Evolutionary conservation across 75 land plant species (phyloP), one percentile per base, ranked within the genome.

Genomic region (Isoetes taiwanensis): DNA sequence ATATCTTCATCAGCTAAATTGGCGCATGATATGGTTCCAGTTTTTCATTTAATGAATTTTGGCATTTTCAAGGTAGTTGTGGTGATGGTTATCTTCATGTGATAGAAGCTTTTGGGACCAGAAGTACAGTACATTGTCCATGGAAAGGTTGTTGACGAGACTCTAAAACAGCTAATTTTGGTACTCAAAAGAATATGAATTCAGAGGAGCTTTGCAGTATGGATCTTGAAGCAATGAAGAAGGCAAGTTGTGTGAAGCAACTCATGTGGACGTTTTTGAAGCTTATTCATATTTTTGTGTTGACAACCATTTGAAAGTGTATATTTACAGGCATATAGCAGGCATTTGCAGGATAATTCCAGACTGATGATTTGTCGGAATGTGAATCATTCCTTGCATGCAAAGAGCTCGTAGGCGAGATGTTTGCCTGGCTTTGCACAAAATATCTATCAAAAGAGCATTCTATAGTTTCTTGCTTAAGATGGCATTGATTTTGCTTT

Each of bases 61-160:
- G n/a, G n/a, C 2, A 3, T 3, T 32, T 2, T 32, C 3, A 32
- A n/a, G 17, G 4, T 4, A 24, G 10, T 43, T 5, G 16, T 17
- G 16, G 14, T 14, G 4, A 5, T 43, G 23, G 23, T 17, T 14
- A 16, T 43, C 16, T 5, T 8, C 4, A 5, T 3, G 4, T 64
- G 69, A 12, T 79, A 91, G 98, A 94, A 81, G 3, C 79, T 70
- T 73, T 76, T 91, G 59, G 83, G 75, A 41, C 83, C 98, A 20
- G 89, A 79, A 64, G 75, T 91, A 64, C 94, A 91, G 67, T 87
- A 78, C 61, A 75, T 66, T 34, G 72, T 81, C 67, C 94, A 91
- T 72, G 93, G 95, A 29, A 66, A 76, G 52, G 74, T 72, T 54
- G 75, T 76, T 19, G 69, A 81, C 16, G 98, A 91, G 64, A 81